Conservation (phyloP, 1,139 yeast species). For the Candida tropicalis region DNA sequence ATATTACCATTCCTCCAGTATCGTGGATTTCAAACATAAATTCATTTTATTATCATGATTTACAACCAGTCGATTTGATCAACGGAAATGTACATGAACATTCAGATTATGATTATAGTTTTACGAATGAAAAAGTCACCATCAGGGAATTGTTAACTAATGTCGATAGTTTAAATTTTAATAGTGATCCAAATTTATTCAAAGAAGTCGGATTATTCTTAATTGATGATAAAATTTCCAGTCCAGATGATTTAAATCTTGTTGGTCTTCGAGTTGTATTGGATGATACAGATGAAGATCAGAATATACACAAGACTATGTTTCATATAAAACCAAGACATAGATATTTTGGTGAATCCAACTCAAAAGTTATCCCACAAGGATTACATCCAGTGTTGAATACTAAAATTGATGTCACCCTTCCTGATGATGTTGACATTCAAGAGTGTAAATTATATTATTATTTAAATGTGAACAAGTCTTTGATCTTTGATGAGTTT, state of each 20-base stretch:
- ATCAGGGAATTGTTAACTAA: slow-evolving; percentile 18
- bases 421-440: slow-evolving; percentile 29
- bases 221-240: slow-evolving; percentile 26
- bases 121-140: slow-evolving; percentile 17
- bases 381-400: slow-evolving; percentile 45
- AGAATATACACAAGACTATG: slow-evolving; percentile 36
- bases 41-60: slow-evolving; percentile 23
- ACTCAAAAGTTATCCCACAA: slow-evolving; percentile 22
- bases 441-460: slow-evolving; percentile 35
- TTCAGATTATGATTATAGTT: slow-evolving; percentile 18
- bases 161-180: slow-evolving; percentile 12
- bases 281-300: slow-evolving; percentile 15
- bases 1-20: slow-evolving; percentile 16
- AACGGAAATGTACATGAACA: slow-evolving; percentile 5
- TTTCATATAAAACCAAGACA: slow-evolving; percentile 50
- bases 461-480: slow-evolving; percentile 34
- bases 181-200: slow-evolving; percentile 14
- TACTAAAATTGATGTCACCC: slow-evolving; percentile 15
- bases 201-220: slow-evolving; percentile 41
- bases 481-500: slow-evolving; percentile 45
- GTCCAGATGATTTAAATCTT: slow-evolving; percentile 36
- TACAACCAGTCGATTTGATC: slow-evolving; percentile 7
- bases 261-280: slow-evolving; percentile 38
- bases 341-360: slow-evolving; percentile 19
- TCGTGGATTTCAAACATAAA: slow-evolving; percentile 26